Evolutionary conservation across 2,329 filamentous ascomycete genomes (phyloP).

Genomic region (Seiridium unicorne): DNA sequence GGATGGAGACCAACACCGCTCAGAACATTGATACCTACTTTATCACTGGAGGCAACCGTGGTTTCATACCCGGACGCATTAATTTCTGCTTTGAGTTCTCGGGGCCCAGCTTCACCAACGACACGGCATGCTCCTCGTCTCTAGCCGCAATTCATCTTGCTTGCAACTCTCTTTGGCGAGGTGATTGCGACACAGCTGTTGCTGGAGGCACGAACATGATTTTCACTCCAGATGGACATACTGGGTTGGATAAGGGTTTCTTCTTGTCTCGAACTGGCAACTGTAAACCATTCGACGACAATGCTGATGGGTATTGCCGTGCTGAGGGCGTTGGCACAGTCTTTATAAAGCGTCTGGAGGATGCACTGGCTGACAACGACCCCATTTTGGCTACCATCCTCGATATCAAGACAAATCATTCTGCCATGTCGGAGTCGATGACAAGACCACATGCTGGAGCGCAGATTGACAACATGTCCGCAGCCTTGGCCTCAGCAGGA

Average conservation of each 20-base stretch:
- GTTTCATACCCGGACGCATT: slow-evolving; percentile 34
- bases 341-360: slow-evolving; percentile 19
- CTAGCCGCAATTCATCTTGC: slow-evolving; percentile 21
- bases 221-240: slow-evolving; percentile 63
- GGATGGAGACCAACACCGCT: slow-evolving; percentile 61
- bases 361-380: slow-evolving; percentile 17
- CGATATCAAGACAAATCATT: slow-evolving; percentile 63
- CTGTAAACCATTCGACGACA: slow-evolving; percentile 45
- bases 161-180: slow-evolving; percentile 60
- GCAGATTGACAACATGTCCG: slow-evolving; percentile 60
- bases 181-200: slow-evolving; percentile 63
- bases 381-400: slow-evolving; percentile 55
- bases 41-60: slow-evolving; percentile 31
- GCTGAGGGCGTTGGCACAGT: slow-evolving; percentile 14
- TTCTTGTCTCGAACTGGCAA: slow-evolving; percentile 50
- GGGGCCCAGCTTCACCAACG: slow-evolving; percentile 25
- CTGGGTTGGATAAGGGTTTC: slow-evolving; percentile 59
- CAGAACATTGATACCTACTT: slow-evolving; percentile 51
- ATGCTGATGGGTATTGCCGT: slow-evolving; percentile 46
- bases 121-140: slow-evolving; percentile 29
- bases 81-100: slow-evolving; percentile 33
- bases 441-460: slow-evolving; percentile 61
- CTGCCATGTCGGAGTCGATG: slow-evolving; percentile 59
- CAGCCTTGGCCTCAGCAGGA: slow-evolving; percentile 54
- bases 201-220: slow-evolving; percentile 63